Conservation (phyloP, 306 rosid genomes). For the Aeschynomene evenia region DNA sequence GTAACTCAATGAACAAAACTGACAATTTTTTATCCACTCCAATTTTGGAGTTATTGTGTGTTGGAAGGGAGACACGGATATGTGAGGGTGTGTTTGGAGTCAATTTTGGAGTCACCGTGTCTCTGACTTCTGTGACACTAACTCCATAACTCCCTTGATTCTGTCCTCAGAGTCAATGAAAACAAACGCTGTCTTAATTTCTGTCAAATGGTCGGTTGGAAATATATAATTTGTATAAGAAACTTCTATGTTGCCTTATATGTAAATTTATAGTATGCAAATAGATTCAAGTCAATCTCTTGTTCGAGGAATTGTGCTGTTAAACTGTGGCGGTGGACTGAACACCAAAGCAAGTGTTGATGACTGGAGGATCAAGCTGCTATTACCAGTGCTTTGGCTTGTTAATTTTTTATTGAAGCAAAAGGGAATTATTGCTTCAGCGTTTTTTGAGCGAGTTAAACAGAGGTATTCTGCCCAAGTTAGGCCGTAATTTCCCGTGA, state of each 20-base stretch:
- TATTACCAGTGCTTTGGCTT: slow-evolving; percentile 75
- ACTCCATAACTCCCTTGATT: slow-evolving; percentile 24
- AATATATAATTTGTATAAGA: not conserved
- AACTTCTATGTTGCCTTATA: slow-evolving; percentile 24
- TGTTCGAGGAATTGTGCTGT: slow-evolving; percentile 73
- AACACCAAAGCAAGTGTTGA: slow-evolving; percentile 90
- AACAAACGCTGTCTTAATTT: no score
- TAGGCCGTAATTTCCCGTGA: not conserved
- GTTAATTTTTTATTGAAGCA: slow-evolving; percentile 71
- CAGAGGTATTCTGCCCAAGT: slow-evolving; percentile 50
- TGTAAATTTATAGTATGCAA: slow-evolving; percentile 36
- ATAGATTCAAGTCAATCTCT: slow-evolving; percentile 57
- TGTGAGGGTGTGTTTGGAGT: no score
- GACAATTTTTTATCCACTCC: no score
- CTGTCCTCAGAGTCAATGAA: no score
- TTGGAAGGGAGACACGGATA: no score
- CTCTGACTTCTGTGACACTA: no score
- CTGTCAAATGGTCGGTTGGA: not conserved
- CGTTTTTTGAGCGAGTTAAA: slow-evolving; percentile 71
- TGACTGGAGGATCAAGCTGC: slow-evolving; percentile 91
- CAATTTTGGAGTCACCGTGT: no score
- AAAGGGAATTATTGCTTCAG: slow-evolving; percentile 70
- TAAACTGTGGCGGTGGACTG: slow-evolving; percentile 94
- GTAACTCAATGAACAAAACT: no score
- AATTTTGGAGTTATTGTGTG: no score